Conservation (phyloP, 345 rosid species). For the Turritis glabra region DNA sequence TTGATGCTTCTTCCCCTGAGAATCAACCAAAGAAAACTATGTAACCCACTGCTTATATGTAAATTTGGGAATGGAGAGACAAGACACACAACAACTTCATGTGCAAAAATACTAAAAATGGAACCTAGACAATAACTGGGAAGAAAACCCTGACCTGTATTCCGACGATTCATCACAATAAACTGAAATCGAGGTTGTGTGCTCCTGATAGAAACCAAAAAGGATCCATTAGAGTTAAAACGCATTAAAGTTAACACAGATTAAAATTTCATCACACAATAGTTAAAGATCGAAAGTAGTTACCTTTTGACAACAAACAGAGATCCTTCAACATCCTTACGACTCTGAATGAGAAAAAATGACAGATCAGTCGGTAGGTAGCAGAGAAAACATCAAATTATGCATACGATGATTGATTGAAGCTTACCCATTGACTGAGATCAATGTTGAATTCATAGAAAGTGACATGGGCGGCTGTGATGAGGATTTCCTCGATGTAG, state of each 20-base stretch:
- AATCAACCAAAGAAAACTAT: background rate
- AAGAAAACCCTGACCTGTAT: constrained; percentile 57
- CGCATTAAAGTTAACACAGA: background rate
- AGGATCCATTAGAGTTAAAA: background rate
- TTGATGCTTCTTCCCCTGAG: background rate
- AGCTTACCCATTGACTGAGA: constrained; percentile 74
- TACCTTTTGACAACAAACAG: constrained; percentile 93
- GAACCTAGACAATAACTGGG: background rate
- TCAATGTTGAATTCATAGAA: constrained; percentile 93
- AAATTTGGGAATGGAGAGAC: too few relatives aligned
- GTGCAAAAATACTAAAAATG: background rate
- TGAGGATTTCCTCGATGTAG: constrained; percentile 80
- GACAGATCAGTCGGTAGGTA: constrained; percentile 1
- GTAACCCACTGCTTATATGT: background rate
- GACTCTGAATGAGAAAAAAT: constrained; percentile 50
- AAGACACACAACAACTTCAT: background rate
- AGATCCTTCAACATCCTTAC: constrained; percentile 98
- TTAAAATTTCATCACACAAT: background rate
- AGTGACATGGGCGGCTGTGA: constrained; percentile 95
- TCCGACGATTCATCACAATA: constrained; percentile 93
- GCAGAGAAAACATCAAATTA: background rate
- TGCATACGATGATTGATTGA: background rate
- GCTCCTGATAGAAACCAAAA: constrained; percentile 53
- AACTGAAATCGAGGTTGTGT: constrained; percentile 95
- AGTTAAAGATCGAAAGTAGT: background rate